phyloP scores from a whole-genome alignment of 2,329 filamentous ascomycete species.

The Plectosphaerella sp. region DNA sequence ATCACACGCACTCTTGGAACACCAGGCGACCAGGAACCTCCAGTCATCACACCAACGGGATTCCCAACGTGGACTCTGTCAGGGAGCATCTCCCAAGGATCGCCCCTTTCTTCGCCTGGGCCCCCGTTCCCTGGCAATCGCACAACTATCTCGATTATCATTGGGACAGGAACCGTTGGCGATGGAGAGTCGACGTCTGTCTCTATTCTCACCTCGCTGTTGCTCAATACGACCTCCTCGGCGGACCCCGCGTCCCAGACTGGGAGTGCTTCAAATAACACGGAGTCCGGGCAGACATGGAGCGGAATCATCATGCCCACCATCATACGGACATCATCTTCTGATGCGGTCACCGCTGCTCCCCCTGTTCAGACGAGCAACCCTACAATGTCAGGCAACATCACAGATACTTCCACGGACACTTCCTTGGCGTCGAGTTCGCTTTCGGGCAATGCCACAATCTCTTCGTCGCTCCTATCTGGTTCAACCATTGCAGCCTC shows the following conservation, averaged over 20 bases:
- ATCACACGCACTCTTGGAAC: not conserved
- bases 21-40: not conserved
- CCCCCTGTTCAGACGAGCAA: too few relatives aligned
- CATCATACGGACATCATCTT: not conserved
- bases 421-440: too few relatives aligned
- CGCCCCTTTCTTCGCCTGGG: not conserved
- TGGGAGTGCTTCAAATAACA: too few relatives aligned
- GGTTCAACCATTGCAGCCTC: too few relatives aligned
- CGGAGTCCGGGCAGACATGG: too few relatives aligned
- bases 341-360: not conserved
- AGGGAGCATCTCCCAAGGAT: not conserved
- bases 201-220: too few relatives aligned
- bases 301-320: too few relatives aligned
- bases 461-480: too few relatives aligned
- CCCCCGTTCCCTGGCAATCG: not conserved
- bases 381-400: too few relatives aligned
- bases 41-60: not conserved
- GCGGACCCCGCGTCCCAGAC: not conserved
- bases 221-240: constrained; percentile 1
- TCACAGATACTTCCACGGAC: too few relatives aligned
- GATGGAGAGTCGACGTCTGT: not conserved
- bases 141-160: not conserved
- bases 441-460: too few relatives aligned
- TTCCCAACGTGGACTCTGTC: not conserved
- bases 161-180: not conserved